Percentiles rank a stretch among this genome's conserved stretches.
Evolutionary conservation across 1,284 basidiomycete genomes (phyloP).

Genomic region (Ustilago cynodontis): DNA sequence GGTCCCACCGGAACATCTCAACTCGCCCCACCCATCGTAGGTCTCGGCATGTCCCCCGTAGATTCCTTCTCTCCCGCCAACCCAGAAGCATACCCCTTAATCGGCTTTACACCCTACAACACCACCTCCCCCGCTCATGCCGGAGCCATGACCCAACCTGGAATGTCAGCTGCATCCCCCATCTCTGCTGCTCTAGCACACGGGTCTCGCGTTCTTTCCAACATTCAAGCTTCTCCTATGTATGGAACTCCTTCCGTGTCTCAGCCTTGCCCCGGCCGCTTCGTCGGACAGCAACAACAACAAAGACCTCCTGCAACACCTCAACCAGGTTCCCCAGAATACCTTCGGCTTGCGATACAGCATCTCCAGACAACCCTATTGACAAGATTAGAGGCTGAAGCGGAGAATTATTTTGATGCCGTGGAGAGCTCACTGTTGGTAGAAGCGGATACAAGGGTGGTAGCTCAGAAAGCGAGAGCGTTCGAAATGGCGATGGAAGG

Average conservation of each 20-base stretch:
- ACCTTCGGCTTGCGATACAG: conserved; percentile 13
- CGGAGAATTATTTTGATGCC: conserved; percentile 40
- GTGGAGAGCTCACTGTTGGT: conserved; percentile 13
- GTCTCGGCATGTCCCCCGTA: conserved; percentile 29
- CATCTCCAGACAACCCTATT: conserved; percentile 28
- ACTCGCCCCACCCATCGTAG: background rate
- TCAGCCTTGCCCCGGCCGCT: background rate
- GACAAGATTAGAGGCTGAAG: conserved; percentile 27
- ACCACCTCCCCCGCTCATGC: conserved; percentile 43
- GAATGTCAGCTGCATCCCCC: conserved; percentile 22
- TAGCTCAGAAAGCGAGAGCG: conserved; percentile 15
- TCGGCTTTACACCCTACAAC: conserved; percentile 30
- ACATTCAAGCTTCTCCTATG: conserved; percentile 28
- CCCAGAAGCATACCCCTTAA: conserved; percentile 8
- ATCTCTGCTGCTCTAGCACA: conserved; percentile 39
- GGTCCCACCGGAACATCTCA: conserved; percentile 24
- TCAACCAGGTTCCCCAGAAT: conserved; percentile 33
- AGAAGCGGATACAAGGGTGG: conserved; percentile 14
- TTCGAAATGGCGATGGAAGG: conserved; percentile 16
- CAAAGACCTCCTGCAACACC: background rate
- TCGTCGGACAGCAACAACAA: background rate
- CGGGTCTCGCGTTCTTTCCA: conserved; percentile 23
- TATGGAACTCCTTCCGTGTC: conserved; percentile 9
- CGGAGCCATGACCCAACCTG: background rate
- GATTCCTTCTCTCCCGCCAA: conserved; percentile 32